Evolutionary conservation across 129 eudicot genomes (phyloP), one percentile per base, ranked within the genome.

Genomic region (Flaveria brownii): DNA sequence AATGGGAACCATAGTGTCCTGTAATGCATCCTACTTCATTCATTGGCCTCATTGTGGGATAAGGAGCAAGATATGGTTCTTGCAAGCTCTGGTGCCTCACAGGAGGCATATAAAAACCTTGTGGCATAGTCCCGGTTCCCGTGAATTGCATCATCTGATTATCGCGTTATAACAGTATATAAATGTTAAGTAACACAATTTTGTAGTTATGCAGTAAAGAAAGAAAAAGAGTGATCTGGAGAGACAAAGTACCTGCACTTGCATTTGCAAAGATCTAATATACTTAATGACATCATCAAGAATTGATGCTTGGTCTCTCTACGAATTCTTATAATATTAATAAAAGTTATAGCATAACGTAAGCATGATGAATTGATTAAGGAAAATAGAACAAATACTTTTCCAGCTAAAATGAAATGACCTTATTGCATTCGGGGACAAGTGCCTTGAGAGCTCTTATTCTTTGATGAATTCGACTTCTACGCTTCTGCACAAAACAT

Each of bases 391-490:
- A 36, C 8, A 5, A 36, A 36, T 36, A 36, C 41, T 36, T 36
- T 36, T 36, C 6, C 41, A 36, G 7, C 41, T 36, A 36, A 36
- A 43, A 43, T n/a, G 13, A 47, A 71, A 63, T 5, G 17, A 83
- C 86, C 81, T 79, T 83, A 33, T 68, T 70, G 72, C 87, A 79
- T 57, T 70, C 28, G 2, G 87, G 87, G 18, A 83, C 33, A 50
- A 79, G 84, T 16, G 56, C 81, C 71, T 83, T 72, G 59, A 83
- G 84, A 60, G 71, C 63, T 51, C 67, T 30, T 33, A 83, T 64
- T 45, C 67, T 79, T 62, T 69, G 65, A 10, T 63, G 62, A 63
- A 83, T 51, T 55, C 5, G 74, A 2, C 71, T 68, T 22, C 84
- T 79, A 9, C 71, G 50, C 67, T 76, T 83, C 87, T 79, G 84